Base-by-base conservation (phyloP, 139 green algal genomes). In the Pseudopediastrum boryanum region DNA sequence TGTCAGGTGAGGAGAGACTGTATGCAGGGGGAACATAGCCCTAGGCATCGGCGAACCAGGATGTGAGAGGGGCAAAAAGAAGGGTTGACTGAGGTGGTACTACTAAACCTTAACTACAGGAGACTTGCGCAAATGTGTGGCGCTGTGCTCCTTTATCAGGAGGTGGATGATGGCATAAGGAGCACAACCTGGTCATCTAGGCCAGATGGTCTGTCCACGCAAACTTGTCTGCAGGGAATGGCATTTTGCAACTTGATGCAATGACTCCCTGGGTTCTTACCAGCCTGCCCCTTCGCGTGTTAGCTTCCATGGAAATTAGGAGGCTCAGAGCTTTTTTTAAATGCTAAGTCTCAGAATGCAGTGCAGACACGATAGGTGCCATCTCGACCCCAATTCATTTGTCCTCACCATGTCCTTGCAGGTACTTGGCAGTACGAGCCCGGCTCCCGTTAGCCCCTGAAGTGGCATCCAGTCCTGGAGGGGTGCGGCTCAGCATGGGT, bases 1-100 rank as follows among this genome's bases (percentile, higher is more conserved):
- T 50, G 67, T 93, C 52, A 85, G 88, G 84, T 92, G 65, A 8
- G 66, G n/a, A n/a, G n/a, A n/a, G n/a, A n/a, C n/a, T n/a, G n/a
- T n/a, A n/a, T n/a, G n/a, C n/a, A n/a, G n/a, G n/a, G n/a, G n/a
- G n/a, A n/a, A n/a, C n/a, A n/a, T 66, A 21, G 48, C 16, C 21
- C n/a, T n/a, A n/a, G n/a, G n/a, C n/a, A n/a, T n/a, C n/a, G n/a
- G n/a, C n/a, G n/a, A n/a, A n/a, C n/a, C 16, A 38, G 10, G 61
- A 21, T 81, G 42, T 7, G 74, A 6, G 52, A 35, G 51, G 38
- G 54, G 39, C 42, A 10, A 43, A n/a, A 50, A 16, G 16, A 21
- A 19, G 25, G 16, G 31, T 10, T 12, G 19, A 46, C 25, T 12
- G 46, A 41, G 44, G n/a, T 74, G 48, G 36, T 67, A 46, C 25